These are phyloP conservation scores for Ogataea trehalophila DNA, from an alignment of 805 yeast genomes.

Conservation along the genomic window DNA sequence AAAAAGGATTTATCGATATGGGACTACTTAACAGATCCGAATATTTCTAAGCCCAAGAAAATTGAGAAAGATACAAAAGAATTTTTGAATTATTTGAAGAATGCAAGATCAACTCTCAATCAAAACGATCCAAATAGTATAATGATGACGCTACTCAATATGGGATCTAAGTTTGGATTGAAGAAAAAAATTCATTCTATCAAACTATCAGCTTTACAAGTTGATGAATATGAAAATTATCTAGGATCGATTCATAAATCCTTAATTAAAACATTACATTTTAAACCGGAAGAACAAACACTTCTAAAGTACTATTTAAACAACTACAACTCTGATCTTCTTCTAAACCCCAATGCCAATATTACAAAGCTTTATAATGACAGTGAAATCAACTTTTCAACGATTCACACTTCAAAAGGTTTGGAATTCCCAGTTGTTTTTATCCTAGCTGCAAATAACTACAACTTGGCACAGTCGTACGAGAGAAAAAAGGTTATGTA, in stretches of 20 bases:
- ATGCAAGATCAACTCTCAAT: conserved; percentile 22
- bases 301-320: conserved; percentile 38
- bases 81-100: conserved; percentile 10
- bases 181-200: conserved; percentile 23
- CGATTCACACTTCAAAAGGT: conserved; percentile 74
- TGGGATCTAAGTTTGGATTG: conserved; percentile 34
- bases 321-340: conserved; percentile 34
- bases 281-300: conserved; percentile 21
- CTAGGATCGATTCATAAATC: conserved; percentile 34
- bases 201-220: conserved; percentile 14
- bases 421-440: conserved; percentile 69
- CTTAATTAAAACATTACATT: conserved; percentile 19
- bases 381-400: conserved; percentile 48
- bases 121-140: conserved; percentile 34
- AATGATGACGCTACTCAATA: conserved; percentile 28
- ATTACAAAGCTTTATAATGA: conserved; percentile 24
- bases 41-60: conserved; percentile 7
- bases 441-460: conserved; percentile 30
- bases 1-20: conserved; percentile 19
- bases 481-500: conserved; percentile 44
- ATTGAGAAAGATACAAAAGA: conserved; percentile 4
- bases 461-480: conserved; percentile 7
- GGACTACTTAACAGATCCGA: conserved; percentile 15
- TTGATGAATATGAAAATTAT: conserved; percentile 26
- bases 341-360: conserved; percentile 12